Conservation (phyloP, 2,329 filamentous ascomycete genomes). For the Aschersonia sp. region DNA sequence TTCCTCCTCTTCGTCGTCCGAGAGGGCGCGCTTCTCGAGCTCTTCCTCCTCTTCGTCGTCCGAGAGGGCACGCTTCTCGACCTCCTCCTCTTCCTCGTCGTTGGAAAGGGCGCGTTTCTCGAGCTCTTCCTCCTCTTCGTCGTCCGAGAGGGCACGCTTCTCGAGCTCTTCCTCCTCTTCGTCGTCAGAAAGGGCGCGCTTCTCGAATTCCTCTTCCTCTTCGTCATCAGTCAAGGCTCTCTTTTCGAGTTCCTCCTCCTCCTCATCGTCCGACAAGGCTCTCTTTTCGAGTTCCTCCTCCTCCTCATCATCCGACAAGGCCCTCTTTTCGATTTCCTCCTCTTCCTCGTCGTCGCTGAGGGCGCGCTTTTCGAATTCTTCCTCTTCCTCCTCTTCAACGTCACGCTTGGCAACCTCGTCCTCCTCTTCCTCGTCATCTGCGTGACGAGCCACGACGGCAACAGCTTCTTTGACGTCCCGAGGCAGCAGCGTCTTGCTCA, state of each 20-base stretch:
- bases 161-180: not conserved
- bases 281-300: not conserved
- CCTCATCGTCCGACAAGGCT: not conserved
- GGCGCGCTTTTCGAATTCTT: not conserved
- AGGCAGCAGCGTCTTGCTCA: no score
- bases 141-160: not conserved
- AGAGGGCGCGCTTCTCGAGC: not conserved
- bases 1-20: not conserved
- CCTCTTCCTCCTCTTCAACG: not conserved
- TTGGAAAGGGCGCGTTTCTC: not conserved
- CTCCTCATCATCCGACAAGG: not conserved
- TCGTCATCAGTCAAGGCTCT: not conserved
- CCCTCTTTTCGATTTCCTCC: not conserved
- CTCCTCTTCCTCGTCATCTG: not conserved
- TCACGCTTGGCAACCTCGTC: not conserved
- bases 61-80: not conserved
- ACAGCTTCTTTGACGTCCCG: no score
- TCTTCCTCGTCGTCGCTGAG: not conserved
- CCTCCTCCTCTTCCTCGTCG: not conserved
- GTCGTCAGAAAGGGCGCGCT: not conserved
- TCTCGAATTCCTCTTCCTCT: not conserved
- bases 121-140: slow-evolving; percentile 1
- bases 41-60: slow-evolving; percentile 1
- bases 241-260: not conserved
- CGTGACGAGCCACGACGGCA: no score